These are phyloP conservation scores for Cardamine occulta DNA, from an alignment of 345 rosid genomes.

Conservation along the genomic window DNA sequence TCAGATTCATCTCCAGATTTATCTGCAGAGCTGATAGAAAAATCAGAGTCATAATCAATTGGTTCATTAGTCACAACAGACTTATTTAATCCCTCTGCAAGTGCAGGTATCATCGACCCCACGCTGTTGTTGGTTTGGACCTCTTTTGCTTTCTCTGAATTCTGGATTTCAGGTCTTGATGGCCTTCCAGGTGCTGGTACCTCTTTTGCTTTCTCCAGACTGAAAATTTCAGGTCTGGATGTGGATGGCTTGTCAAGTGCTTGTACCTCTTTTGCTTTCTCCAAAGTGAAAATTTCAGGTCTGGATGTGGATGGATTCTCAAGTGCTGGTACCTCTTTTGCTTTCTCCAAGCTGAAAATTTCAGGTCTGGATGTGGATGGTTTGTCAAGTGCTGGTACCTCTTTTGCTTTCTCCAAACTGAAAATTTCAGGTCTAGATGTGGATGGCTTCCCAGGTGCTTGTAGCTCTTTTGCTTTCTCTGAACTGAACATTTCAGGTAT, in stretches of 20 bases:
- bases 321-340: conserved; percentile 1
- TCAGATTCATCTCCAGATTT: conserved; percentile 41
- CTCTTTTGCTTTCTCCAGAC: conserved; percentile 17
- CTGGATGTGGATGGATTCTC: conserved; percentile 9
- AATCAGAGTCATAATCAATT: conserved; percentile 24
- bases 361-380: conserved; percentile 14
- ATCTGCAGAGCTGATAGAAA: conserved; percentile 30
- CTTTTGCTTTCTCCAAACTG: neutral
- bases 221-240: conserved; percentile 3
- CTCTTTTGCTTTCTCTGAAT: conserved; percentile 19
- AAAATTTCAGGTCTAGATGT: conserved; percentile 5
- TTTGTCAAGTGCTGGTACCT: neutral
- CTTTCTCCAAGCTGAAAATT: neutral
- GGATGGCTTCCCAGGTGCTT: neutral
- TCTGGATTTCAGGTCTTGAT: conserved; percentile 1
- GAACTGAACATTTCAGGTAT: neutral
- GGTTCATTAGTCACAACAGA: conserved; percentile 20
- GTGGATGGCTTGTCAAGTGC: conserved; percentile 9
- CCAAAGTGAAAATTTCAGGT: neutral
- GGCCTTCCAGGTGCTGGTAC: conserved; percentile 2
- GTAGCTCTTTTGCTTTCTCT: conserved; percentile 11
- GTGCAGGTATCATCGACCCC: conserved; percentile 16
- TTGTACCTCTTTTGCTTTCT: neutral
- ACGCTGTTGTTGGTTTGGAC: conserved; percentile 7
- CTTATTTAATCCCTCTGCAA: neutral